phyloP scores from a whole-genome alignment of 768 basidiomycete species.

The Exsudoporus frostii region DNA sequence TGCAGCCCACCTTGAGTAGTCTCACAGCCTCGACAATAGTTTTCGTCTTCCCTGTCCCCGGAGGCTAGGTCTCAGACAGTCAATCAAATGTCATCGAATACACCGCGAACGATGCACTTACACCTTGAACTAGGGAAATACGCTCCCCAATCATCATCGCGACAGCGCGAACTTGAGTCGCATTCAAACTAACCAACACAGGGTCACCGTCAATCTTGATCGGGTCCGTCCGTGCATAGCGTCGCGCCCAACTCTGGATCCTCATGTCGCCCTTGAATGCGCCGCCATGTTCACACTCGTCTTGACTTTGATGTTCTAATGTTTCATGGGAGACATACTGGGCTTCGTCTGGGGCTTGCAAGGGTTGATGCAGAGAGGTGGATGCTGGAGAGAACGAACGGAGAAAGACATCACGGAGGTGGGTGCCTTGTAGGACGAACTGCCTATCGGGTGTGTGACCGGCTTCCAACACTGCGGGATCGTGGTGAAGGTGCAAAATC shows the following conservation, averaged over 20 bases:
- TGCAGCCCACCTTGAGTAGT: constrained; percentile 60
- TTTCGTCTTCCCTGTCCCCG: constrained; percentile 91
- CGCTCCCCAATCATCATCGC: constrained; percentile 83
- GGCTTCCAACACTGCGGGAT: constrained; percentile 45
- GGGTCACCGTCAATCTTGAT: constrained; percentile 79
- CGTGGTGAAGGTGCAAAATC: constrained; percentile 51
- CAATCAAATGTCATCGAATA: neutral
- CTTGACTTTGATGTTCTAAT: constrained; percentile 36
- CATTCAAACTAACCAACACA: constrained; percentile 57
- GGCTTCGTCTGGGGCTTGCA: constrained; percentile 41
- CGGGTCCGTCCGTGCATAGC: constrained; percentile 60
- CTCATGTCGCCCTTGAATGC: constrained; percentile 69
- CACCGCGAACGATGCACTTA: constrained; percentile 34
- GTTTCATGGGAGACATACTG: constrained; percentile 36
- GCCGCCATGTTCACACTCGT: constrained; percentile 33
- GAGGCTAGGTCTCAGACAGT: constrained; percentile 51
- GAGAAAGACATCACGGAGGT: constrained; percentile 68
- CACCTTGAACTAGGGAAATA: constrained; percentile 83
- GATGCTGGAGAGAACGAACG: constrained; percentile 45
- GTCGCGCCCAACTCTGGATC: constrained; percentile 77
- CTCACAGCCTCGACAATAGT: constrained; percentile 85
- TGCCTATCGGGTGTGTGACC: constrained; percentile 38
- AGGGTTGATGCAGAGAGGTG: constrained; percentile 22
- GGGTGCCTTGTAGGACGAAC: constrained; percentile 64
- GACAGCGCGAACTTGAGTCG: constrained; percentile 76